Conservation (phyloP, 345 rosid genomes). For the Geranium rotundifolium region DNA sequence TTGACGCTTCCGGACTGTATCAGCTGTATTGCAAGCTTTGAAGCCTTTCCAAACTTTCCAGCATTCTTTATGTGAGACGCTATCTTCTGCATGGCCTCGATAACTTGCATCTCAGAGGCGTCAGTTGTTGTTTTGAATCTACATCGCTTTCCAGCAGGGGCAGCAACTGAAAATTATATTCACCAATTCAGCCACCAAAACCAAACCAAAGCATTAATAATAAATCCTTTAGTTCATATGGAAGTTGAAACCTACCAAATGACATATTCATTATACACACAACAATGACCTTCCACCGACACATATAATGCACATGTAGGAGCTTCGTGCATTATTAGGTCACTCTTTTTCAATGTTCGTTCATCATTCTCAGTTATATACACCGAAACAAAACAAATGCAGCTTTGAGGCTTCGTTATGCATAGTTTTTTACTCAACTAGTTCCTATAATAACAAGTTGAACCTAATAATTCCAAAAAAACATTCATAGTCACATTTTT, state of each 20-base stretch:
- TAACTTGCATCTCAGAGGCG: conserved; percentile 71
- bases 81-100: conserved; percentile 91
- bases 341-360: no score
- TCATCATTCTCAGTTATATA: background rate
- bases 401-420: background rate
- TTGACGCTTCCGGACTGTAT: conserved; percentile 87
- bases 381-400: background rate
- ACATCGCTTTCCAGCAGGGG: conserved; percentile 36
- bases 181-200: conserved; percentile 4
- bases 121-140: conserved; percentile 87
- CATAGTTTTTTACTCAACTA: background rate
- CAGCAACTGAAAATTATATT: conserved; percentile 16
- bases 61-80: conserved; percentile 77
- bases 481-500: no score
- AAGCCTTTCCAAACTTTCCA: conserved; percentile 70
- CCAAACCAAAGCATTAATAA: background rate
- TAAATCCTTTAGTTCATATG: background rate
- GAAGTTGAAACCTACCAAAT: background rate
- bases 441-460: no score
- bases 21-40: conserved; percentile 80
- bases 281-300: no score
- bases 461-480: no score
- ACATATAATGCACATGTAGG: no score
- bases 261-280: no score
- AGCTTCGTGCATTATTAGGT: no score